A percentile compares a stretch with the other conserved stretches of the same genome.
Conservation (phyloP, 2,329 filamentous ascomycete genomes). For the Apiospora phragmitis region DNA sequence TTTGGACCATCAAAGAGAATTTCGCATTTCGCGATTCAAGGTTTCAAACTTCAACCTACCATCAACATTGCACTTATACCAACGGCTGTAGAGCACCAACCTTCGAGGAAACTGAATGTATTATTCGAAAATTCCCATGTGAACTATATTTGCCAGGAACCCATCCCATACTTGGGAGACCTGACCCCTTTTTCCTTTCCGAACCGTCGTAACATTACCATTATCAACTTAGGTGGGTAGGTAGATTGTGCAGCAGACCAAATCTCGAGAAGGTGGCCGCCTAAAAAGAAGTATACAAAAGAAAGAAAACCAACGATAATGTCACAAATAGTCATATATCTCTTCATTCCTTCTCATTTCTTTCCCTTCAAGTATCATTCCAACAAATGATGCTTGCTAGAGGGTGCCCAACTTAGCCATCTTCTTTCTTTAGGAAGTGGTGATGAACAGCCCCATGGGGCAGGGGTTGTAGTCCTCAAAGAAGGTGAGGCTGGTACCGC, state of each 20-base stretch:
- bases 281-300: background rate
- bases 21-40: no score
- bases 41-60: no score
- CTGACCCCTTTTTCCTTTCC: background rate
- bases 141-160: background rate
- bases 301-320: background rate
- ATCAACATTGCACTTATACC: background rate
- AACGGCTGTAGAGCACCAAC: background rate
- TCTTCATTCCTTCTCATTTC: background rate
- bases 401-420: no score
- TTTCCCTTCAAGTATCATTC: no score
- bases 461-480: conserved; percentile 64
- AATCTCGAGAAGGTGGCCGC: background rate
- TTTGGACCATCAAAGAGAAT: no score
- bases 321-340: background rate
- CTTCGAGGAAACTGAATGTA: background rate
- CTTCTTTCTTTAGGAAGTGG: conserved; percentile 26
- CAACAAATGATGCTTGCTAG: background rate
- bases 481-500: conserved; percentile 54
- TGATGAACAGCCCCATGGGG: conserved; percentile 42
- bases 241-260: background rate
- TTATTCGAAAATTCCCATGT: background rate
- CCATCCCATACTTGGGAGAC: background rate
- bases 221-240: background rate
- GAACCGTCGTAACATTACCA: background rate